A percentile compares a stretch with the other conserved stretches of the same genome.
phyloP scores from a whole-genome alignment of 371 early-diverging fungal genomes.

The Zopfochytrium polystomum region DNA sequence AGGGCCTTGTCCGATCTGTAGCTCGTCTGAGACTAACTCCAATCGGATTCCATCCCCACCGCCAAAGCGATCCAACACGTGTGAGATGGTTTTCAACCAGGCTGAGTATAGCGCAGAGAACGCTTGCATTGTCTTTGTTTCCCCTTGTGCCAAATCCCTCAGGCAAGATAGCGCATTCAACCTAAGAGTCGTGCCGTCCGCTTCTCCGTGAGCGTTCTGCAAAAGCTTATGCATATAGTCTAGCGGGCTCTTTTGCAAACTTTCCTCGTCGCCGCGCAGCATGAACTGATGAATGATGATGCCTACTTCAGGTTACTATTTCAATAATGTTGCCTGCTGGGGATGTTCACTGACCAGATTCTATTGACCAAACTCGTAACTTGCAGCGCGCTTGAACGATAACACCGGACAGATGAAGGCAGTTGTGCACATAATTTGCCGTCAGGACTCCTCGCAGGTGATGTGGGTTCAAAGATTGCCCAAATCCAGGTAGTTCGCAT shows the following conservation, averaged over 20 bases:
- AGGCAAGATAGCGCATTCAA: neutral
- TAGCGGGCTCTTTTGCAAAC: neutral
- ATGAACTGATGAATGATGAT: neutral
- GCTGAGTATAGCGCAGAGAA: too few species aligned
- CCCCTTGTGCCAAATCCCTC: too few species aligned
- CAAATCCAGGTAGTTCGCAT: slow-evolving; percentile 14
- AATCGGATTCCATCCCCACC: too few species aligned
- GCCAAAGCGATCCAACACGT: too few species aligned
- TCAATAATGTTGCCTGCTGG: neutral
- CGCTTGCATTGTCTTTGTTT: too few species aligned
- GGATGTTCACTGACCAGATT: slow-evolving; percentile 6
- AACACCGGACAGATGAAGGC: neutral
- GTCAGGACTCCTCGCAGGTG: neutral
- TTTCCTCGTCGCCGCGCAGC: neutral
- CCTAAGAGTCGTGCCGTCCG: neutral
- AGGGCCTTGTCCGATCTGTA: too few species aligned
- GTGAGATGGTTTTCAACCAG: too few species aligned
- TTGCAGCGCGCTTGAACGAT: neutral
- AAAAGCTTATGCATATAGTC: slow-evolving; percentile 1
- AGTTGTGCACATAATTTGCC: neutral
- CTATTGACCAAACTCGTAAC: slow-evolving; percentile 7
- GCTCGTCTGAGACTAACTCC: too few species aligned
- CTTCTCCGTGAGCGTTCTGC: neutral
- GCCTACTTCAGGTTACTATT: neutral
- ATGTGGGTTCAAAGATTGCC: slow-evolving; percentile 3